Percentiles rank a stretch among this genome's conserved stretches.
Evolutionary conservation across 192 early-diverging fungal species (phyloP).

Genomic region (Backusella tuberculispora): DNA sequence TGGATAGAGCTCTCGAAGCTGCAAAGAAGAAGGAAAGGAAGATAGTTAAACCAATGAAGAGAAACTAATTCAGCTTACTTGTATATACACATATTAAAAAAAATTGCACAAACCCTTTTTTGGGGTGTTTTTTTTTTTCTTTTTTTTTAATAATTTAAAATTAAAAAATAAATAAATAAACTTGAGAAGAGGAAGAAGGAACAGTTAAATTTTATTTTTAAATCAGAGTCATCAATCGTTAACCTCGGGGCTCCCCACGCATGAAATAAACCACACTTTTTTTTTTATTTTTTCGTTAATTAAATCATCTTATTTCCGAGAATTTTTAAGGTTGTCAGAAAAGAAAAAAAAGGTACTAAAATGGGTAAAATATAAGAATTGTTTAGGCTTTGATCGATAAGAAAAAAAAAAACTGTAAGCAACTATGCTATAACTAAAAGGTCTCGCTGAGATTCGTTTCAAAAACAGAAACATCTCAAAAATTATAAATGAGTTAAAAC

Average conservation of each 20-base stretch:
- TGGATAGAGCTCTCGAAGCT: conserved; percentile 50
- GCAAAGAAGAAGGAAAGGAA: conserved; percentile 37
- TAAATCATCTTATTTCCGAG: neutral
- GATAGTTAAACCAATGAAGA: neutral
- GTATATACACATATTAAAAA: neutral
- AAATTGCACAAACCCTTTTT: too few relatives aligned
- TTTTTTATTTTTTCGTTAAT: neutral
- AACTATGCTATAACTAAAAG: neutral
- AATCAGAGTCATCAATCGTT: too few relatives aligned
- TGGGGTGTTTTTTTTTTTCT: neutral
- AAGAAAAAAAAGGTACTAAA: neutral
- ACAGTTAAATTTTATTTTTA: too few relatives aligned
- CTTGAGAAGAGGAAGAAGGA: too few relatives aligned
- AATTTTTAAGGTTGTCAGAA: neutral
- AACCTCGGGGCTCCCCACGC: neutral
- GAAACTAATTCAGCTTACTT: neutral
- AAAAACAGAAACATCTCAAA: conserved; percentile 13
- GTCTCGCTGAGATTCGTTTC: conserved; percentile 15
- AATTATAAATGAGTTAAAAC: neutral
- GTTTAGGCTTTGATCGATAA: conserved; percentile 2
- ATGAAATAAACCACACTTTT: neutral
- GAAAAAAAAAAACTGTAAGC: too few relatives aligned
- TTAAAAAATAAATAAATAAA: too few relatives aligned
- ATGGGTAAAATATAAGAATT: neutral
- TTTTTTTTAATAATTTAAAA: neutral